Conservation (phyloP, 2,329 filamentous ascomycete species). For the Blumeria graminis region DNA sequence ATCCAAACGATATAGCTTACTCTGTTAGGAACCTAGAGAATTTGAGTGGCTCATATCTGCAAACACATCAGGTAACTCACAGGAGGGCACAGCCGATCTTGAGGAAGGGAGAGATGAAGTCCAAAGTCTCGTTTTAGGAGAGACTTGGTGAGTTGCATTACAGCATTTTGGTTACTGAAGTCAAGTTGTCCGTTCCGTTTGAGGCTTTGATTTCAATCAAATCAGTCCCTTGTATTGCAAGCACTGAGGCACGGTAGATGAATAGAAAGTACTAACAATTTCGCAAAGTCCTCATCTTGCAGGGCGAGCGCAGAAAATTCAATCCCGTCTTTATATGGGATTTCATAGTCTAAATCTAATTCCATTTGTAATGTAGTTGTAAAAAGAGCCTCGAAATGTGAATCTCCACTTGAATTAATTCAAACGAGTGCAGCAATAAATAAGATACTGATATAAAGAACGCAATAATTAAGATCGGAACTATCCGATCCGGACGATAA, state of each 20-base stretch:
- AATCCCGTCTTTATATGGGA: slow-evolving; percentile 27
- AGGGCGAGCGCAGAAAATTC: slow-evolving; percentile 38
- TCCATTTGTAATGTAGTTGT: too few relatives aligned
- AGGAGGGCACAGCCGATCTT: slow-evolving; percentile 66
- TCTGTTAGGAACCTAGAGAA: slow-evolving; percentile 30
- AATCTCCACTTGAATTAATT: too few relatives aligned
- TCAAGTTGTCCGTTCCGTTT: slow-evolving; percentile 39
- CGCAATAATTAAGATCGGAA: too few relatives aligned
- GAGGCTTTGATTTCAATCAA: slow-evolving; percentile 17
- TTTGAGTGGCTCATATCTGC: neutral
- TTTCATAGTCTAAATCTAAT: too few relatives aligned
- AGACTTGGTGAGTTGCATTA: slow-evolving; percentile 61
- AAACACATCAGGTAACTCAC: slow-evolving; percentile 20
- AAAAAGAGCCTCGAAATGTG: too few relatives aligned
- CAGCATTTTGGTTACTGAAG: slow-evolving; percentile 53
- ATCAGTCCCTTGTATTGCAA: neutral
- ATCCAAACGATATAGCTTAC: slow-evolving; percentile 86
- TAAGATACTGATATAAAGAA: too few relatives aligned
- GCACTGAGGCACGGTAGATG: neutral
- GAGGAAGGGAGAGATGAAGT: slow-evolving; percentile 43
- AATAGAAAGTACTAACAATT: slow-evolving; percentile 18
- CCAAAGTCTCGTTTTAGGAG: slow-evolving; percentile 55
- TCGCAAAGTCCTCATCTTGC: slow-evolving; percentile 33
- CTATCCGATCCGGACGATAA: too few relatives aligned
- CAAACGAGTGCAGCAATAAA: too few relatives aligned